Base-by-base conservation (phyloP, 1,284 basidiomycete genomes). In the Cutaneotrichosporon sp. region DNA sequence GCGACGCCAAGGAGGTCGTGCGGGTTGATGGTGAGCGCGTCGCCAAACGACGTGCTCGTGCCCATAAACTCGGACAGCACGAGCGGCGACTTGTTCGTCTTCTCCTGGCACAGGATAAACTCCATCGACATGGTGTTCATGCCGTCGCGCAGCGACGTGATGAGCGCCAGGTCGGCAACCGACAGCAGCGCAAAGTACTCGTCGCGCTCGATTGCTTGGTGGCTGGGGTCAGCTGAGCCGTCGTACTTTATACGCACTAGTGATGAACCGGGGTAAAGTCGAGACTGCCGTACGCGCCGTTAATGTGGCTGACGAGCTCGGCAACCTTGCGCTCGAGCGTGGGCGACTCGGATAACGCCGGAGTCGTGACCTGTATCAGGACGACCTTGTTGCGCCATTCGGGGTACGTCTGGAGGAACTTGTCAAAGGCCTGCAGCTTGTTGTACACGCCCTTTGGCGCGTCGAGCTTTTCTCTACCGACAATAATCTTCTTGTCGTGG, bases 81-180 rank as follows among this genome's bases (percentile, higher is more conserved):
- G 51, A 94, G 82, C 88, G 68, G 91, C 51, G 86, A 89, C 76
- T 84, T 85, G 70, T 84, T 65, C 54, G 74, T 87, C 61, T 80
- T 81, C 64, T 88, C 82, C 76, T 98, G 94, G 51, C 91, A 92
- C 57, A 97, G 86, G 44, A 96, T 88, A 75, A 90, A 97, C 77
- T 97, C 94, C 93, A 97, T 97, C 46, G 84, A 86, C 0, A 92
- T 97, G 9, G 96, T 97, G 80, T 98, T 97, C 94, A 98, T 97
- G 9, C 94, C 94, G 69, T 98, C 94, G 26, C 94, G 84, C 8
- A 97, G 81, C 0, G 91, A 91, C 0, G 94, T 98, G 75, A 97
- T 96, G 22, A 98, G 85, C 8, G 88, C 93, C 20, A 98, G 81
- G 73, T 97, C 94, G 12, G 94, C 94, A 0, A 92, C 92, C 23